These are phyloP conservation scores for Sequoia sempervirens DNA, from an alignment of 75 land plant species.

Conservation along the genomic window DNA sequence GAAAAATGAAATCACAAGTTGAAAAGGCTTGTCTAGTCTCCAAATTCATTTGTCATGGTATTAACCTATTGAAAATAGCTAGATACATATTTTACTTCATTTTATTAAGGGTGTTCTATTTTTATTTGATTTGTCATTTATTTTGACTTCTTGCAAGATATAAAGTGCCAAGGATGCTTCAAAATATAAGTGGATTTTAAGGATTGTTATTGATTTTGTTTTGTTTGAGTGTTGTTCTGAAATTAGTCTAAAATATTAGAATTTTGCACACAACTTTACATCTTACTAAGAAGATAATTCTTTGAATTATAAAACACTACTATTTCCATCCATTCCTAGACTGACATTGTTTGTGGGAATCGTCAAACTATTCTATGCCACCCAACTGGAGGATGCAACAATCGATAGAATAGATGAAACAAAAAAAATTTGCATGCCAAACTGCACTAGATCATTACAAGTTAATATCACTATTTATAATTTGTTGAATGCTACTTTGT, in stretches of 20 bases:
- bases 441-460: too few species aligned
- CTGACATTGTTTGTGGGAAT: conserved; percentile 65
- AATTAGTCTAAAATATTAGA: background rate
- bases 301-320: conserved; percentile 46
- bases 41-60: conserved; percentile 89
- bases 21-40: conserved; percentile 84
- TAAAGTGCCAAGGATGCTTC: conserved; percentile 44
- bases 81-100: background rate
- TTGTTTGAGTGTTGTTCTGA: background rate
- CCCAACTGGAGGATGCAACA: conserved; percentile 61
- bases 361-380: conserved; percentile 73
- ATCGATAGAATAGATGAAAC: too few species aligned
- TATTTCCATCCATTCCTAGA: conserved; percentile 75
- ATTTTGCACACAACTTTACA: conserved; percentile 8
- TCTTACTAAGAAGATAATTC: background rate
- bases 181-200: conserved; percentile 25
- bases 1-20: conserved; percentile 87
- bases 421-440: too few species aligned
- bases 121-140: background rate
- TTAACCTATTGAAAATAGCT: background rate
- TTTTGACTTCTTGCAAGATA: conserved; percentile 19
- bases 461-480: too few species aligned
- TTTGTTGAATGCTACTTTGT: too few species aligned
- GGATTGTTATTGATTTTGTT: conserved; percentile 1
- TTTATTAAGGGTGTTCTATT: background rate